Percentiles rank a stretch among this genome's conserved stretches.
Evolutionary conservation across 2,329 filamentous ascomycete genomes (phyloP).

Genomic region (Colletotrichum sojae): DNA sequence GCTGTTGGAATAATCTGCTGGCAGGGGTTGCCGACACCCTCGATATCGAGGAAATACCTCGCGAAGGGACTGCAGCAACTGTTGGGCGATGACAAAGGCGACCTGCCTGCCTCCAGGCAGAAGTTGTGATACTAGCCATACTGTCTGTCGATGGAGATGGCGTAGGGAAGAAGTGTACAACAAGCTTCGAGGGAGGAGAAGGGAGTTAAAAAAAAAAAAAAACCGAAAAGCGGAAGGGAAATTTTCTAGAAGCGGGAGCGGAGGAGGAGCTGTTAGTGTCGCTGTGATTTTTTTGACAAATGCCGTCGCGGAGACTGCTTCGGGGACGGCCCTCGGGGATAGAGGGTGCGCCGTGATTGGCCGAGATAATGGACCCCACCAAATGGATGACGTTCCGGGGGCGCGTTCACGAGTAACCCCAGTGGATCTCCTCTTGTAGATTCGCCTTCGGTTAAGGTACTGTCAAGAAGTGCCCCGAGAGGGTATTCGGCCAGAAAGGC

Average conservation of each 20-base stretch:
- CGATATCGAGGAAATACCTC: conserved; percentile 51
- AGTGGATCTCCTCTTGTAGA: too few relatives aligned
- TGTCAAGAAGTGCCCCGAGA: background rate
- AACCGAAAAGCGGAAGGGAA: background rate
- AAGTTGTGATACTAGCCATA: conserved; percentile 78
- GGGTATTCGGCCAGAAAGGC: background rate
- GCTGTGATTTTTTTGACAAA: conserved; percentile 26
- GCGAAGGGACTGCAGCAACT: conserved; percentile 50
- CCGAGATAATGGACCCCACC: background rate
- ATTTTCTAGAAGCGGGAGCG: conserved; percentile 22
- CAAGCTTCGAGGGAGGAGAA: conserved; percentile 37
- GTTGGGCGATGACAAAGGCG: conserved; percentile 64
- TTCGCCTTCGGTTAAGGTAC: background rate
- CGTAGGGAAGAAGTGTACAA: conserved; percentile 38
- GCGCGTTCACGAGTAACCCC: too few relatives aligned
- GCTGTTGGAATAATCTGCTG: conserved; percentile 53
- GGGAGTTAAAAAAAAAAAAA: conserved; percentile 31
- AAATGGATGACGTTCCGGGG: conserved; percentile 31
- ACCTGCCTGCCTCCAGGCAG: conserved; percentile 82
- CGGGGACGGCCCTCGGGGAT: conserved; percentile 32
- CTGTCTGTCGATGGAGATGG: conserved; percentile 43
- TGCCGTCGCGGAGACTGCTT: conserved; percentile 26
- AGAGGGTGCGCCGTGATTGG: conserved; percentile 32
- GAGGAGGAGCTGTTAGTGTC: conserved; percentile 13
- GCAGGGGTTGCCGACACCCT: conserved; percentile 50